Conservation (phyloP, 2,329 filamentous ascomycete genomes). For the Fusarium caatingaense region DNA sequence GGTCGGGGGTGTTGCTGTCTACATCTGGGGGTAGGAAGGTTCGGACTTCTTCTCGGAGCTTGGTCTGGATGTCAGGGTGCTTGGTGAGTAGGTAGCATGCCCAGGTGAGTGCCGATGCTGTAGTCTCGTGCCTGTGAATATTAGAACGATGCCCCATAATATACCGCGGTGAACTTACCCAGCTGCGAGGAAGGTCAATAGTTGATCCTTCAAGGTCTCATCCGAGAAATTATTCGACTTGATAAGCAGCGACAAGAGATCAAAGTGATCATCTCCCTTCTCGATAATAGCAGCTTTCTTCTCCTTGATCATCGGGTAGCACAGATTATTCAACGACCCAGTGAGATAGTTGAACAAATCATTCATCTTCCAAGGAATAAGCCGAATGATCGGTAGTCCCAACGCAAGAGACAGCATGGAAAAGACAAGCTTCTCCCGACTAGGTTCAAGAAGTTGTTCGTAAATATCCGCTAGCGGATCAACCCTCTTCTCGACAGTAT, state of each 20-base stretch:
- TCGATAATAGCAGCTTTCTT: constrained; percentile 61
- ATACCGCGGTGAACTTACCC: background rate
- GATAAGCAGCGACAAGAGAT: constrained; percentile 72
- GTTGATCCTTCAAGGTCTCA: constrained; percentile 63
- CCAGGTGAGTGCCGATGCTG: constrained; percentile 37
- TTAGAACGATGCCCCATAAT: background rate
- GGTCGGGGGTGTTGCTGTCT: constrained; percentile 46
- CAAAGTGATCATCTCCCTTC: constrained; percentile 61
- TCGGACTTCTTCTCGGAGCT: constrained; percentile 31
- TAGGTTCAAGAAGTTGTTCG: constrained; percentile 59
- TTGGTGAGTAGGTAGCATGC: constrained; percentile 37
- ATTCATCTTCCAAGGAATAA: constrained; percentile 41
- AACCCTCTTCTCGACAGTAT: constrained; percentile 52
- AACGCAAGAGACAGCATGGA: constrained; percentile 27
- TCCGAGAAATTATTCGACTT: constrained; percentile 64
- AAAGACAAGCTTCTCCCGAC: constrained; percentile 58
- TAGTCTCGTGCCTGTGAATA: constrained; percentile 31
- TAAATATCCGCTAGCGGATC: constrained; percentile 60
- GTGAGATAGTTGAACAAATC: constrained; percentile 29
- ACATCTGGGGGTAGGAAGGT: background rate
- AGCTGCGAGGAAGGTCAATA: constrained; percentile 65
- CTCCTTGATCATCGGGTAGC: constrained; percentile 52
- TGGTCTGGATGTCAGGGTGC: constrained; percentile 29
- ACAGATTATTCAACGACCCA: constrained; percentile 16
- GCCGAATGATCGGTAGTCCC: constrained; percentile 14